Evolutionary conservation across 1,284 basidiomycete species (phyloP).

Genomic region (Taiwanofungus camphoratus): DNA sequence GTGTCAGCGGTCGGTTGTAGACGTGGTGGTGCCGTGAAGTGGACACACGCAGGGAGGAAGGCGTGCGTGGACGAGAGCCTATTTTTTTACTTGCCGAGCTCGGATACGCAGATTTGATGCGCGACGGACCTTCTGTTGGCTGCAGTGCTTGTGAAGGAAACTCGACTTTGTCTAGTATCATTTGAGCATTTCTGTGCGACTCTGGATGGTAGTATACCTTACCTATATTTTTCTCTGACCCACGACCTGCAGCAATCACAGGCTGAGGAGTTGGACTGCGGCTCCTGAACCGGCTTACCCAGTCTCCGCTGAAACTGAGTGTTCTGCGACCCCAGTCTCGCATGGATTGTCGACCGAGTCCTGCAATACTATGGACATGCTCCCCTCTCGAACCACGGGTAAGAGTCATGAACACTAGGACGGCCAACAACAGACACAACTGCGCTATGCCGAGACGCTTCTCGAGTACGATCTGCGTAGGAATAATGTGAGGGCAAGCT

Average conservation of each 20-base stretch:
- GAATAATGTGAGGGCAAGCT: conserved; percentile 2
- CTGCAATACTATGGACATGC: conserved; percentile 18
- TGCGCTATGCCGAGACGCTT: conserved; percentile 83
- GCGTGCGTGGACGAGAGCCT: conserved; percentile 22
- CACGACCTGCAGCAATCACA: not conserved
- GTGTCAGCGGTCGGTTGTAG: conserved; percentile 11
- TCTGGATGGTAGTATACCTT: not conserved
- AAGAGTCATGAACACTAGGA: conserved; percentile 79
- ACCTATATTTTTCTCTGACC: not conserved
- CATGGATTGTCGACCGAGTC: conserved; percentile 23
- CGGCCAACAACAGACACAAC: conserved; percentile 68
- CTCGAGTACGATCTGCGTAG: conserved; percentile 66
- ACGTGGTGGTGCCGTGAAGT: conserved; percentile 17
- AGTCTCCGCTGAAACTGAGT: conserved; percentile 50
- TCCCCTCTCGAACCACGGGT: conserved; percentile 71
- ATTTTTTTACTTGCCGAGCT: conserved; percentile 11
- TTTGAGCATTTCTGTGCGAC: not conserved
- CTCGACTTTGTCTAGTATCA: conserved; percentile 15
- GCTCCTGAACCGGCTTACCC: conserved; percentile 39
- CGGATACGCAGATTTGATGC: conserved; percentile 14
- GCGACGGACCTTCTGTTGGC: conserved; percentile 9
- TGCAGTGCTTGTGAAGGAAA: conserved; percentile 20
- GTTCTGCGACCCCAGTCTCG: conserved; percentile 51
- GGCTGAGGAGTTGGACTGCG: conserved; percentile 27
- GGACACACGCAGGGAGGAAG: conserved; percentile 19